phyloP scores from a whole-genome alignment of 129 eudicot species.

The Tagetes patula region DNA sequence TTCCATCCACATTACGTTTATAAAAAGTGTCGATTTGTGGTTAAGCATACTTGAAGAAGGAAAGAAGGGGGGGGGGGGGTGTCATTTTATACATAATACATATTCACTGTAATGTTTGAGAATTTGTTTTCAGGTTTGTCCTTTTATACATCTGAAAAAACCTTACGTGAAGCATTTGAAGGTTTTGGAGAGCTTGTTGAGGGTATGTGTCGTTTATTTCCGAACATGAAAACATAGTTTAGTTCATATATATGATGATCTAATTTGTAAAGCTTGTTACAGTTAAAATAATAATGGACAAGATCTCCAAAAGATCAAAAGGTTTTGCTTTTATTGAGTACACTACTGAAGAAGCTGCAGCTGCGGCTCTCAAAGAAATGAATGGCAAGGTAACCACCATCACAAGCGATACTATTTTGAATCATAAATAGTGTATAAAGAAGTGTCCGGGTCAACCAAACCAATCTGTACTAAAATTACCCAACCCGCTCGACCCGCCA shows the following conservation, averaged over 20 bases:
- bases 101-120: neutral
- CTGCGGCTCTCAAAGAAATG: conserved; percentile 83
- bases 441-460: neutral
- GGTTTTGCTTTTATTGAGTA: conserved; percentile 95
- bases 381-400: conserved; percentile 75
- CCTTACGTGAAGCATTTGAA: conserved; percentile 90
- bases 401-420: neutral
- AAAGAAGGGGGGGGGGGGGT: neutral
- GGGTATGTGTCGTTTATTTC: conserved; percentile 43
- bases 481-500: neutral
- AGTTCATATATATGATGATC: neutral
- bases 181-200: conserved; percentile 90
- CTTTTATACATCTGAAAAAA: conserved; percentile 96
- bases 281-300: conserved; percentile 95
- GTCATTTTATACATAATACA: neutral
- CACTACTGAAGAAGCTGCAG: conserved; percentile 89
- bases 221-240: neutral
- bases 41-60: neutral
- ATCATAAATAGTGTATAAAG: neutral
- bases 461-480: neutral
- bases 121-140: conserved; percentile 63
- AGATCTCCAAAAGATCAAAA: conserved; percentile 92
- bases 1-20: neutral
- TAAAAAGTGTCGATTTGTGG: neutral
- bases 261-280: conserved; percentile 18